Base-by-base conservation (phyloP, 169 alveolate genomes). In the Perkinsus olseni region DNA sequence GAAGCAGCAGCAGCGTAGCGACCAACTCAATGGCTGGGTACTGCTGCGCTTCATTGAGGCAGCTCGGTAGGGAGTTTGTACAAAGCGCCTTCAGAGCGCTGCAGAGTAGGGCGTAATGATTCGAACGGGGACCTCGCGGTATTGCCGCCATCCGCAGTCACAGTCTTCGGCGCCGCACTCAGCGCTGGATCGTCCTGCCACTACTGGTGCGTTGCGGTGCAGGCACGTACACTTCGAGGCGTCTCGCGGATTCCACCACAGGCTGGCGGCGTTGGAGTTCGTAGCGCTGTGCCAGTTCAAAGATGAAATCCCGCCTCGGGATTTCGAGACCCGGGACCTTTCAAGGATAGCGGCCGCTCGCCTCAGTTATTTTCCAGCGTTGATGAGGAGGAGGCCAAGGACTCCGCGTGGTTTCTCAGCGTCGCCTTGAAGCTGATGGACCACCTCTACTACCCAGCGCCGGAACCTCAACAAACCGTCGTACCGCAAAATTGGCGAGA, bases 11-110 rank as follows among this genome's bases (percentile, higher is more conserved):
- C 82, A 62, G 82, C 13, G 82, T 0, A 0, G 91, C 92, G n/a
- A 74, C 95, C 39, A 91, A 93, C 38, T 40, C 92, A n/a, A n/a
- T n/a, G n/a, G n/a, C n/a, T n/a, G 74, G 92, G 91, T 36, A 74
- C 94, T 48, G 91, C 95, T 21, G 45, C n/a, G 95, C 45, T 94
- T 91, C 74, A 95, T 95, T 6, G 97, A 95, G n/a, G 93, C 92
- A 95, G 38, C 94, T 95, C 50, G 97, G 94, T 31, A 96, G 94
- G 24, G 97, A 95, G n/a, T 91, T 92, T 95, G 51, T 94, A 92
- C 93, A 95, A 95, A 93, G 50, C n/a, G 95, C 6, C 93, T 94
- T n/a, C 96, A 94, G 91, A 62, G 82, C 17, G 82, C 82, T 6
- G 82, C 82, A 62, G 82, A 62, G 82, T 62, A 62, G 82, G 82